phyloP scores from a whole-genome alignment of 345 rosid genomes.

The Pugionium cornutum region DNA sequence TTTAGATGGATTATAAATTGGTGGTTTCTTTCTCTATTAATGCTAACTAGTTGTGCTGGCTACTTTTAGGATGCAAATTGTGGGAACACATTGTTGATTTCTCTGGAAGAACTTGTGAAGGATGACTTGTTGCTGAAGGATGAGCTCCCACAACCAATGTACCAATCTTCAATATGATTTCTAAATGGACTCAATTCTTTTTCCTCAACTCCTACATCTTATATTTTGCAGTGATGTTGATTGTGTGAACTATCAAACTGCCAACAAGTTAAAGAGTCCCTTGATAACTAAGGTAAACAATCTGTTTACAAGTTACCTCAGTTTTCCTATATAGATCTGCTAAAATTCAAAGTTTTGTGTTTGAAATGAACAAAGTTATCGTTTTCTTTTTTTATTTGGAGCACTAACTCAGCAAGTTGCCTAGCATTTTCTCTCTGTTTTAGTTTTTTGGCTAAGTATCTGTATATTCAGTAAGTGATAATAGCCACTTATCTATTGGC shows the following conservation, averaged over 20 bases:
- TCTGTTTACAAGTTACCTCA: neutral
- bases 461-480: neutral
- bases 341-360: neutral
- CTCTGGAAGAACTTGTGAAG: conserved; percentile 85
- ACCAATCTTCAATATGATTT: conserved; percentile 26
- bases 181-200: neutral
- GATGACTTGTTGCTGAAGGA: conserved; percentile 68
- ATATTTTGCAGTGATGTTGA: conserved; percentile 54
- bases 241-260: conserved; percentile 59
- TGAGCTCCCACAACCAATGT: conserved; percentile 84
- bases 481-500: neutral
- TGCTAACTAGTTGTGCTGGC: neutral
- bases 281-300: conserved; percentile 66
- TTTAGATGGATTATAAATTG: neutral
- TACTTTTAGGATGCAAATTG: conserved; percentile 87
- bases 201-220: conserved; percentile 9
- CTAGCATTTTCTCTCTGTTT: neutral
- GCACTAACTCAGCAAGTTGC: neutral
- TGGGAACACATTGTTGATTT: conserved; percentile 87
- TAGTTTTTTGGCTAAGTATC: neutral
- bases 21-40: conserved; percentile 9
- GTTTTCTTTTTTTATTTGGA: neutral
- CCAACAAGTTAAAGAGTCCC: conserved; percentile 64
- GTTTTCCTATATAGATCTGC: neutral
- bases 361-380: neutral